Conservation (phyloP, 1,284 basidiomycete species). For the Sutorius eximius region DNA sequence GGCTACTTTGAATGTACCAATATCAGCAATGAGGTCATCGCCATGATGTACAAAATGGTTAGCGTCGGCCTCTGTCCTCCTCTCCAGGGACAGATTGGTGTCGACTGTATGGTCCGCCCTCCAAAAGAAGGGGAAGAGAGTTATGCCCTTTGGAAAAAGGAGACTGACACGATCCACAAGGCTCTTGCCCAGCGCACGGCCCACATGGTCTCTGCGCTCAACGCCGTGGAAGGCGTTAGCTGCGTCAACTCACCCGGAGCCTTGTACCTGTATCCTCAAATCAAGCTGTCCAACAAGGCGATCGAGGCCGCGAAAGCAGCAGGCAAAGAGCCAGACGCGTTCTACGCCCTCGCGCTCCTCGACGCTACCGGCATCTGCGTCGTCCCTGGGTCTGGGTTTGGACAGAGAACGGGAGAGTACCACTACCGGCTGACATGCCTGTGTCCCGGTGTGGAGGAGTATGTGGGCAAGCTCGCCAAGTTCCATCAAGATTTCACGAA, state of each 20-base stretch:
- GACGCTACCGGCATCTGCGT: conserved; percentile 93
- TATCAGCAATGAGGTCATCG: conserved; percentile 71
- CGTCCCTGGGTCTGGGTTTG: conserved; percentile 90
- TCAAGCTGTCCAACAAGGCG: conserved; percentile 71
- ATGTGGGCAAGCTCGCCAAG: conserved; percentile 78
- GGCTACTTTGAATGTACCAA: conserved; percentile 93
- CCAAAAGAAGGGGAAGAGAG: conserved; percentile 74
- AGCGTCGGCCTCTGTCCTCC: conserved; percentile 88
- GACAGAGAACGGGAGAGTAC: conserved; percentile 83
- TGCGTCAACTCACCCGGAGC: conserved; percentile 91
- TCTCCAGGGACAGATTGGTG: conserved; percentile 85
- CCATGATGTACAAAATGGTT: conserved; percentile 94
- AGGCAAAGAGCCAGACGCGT: conserved; percentile 82
- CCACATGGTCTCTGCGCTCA: conserved; percentile 76
- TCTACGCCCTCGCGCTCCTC: conserved; percentile 82
- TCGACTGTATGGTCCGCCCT: conserved; percentile 88
- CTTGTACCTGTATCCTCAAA: conserved; percentile 82
- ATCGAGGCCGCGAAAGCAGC: conserved; percentile 67
- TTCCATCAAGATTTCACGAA: conserved; percentile 82
- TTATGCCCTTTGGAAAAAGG: conserved; percentile 76
- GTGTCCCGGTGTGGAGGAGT: conserved; percentile 89
- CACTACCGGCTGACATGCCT: conserved; percentile 89
- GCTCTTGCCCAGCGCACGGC: conserved; percentile 72
- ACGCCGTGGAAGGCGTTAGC: conserved; percentile 75
- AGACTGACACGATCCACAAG: conserved; percentile 77